Percentiles rank a stretch among this genome's conserved stretches.
Evolutionary conservation across 1,284 basidiomycete species (phyloP).

Genomic region (Austroboletus niveus): DNA sequence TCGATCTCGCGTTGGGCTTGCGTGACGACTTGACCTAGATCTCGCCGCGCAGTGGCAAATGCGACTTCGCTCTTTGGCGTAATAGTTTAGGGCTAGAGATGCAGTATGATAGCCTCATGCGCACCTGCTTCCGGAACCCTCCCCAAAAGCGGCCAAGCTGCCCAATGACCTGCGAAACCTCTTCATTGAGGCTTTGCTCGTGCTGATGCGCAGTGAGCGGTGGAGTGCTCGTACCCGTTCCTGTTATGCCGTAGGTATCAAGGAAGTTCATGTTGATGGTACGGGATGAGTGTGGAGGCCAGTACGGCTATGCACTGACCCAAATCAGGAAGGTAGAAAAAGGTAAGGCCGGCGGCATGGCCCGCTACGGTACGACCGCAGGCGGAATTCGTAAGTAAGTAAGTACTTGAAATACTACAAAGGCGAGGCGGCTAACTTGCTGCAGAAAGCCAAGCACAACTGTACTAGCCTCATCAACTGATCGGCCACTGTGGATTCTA

Average conservation of each 20-base stretch:
- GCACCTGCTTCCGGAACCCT: constrained; percentile 82
- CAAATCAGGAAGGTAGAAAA: constrained; percentile 14
- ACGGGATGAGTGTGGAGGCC: background rate
- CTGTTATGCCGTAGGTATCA: constrained; percentile 58
- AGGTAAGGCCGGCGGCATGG: too few species aligned
- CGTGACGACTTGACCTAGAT: constrained; percentile 71
- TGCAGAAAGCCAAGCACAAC: too few species aligned
- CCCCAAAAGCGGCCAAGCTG: constrained; percentile 87
- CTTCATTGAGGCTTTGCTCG: constrained; percentile 75
- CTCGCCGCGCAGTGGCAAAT: constrained; percentile 72
- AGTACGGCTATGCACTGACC: background rate
- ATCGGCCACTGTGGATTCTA: too few species aligned
- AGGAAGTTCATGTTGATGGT: constrained; percentile 64
- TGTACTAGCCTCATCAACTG: too few species aligned
- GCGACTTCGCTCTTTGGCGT: constrained; percentile 67
- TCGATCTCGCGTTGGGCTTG: constrained; percentile 82
- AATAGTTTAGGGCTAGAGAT: constrained; percentile 3
- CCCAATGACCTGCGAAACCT: constrained; percentile 83
- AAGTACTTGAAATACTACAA: too few species aligned
- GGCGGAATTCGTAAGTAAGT: too few species aligned
- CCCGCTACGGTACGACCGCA: too few species aligned
- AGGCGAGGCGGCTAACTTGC: too few species aligned
- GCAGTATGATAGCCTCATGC: constrained; percentile 22
- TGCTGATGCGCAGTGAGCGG: constrained; percentile 38
- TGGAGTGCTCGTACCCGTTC: constrained; percentile 46